Evolutionary conservation across 176 grass and related monocot genomes (phyloP).

Genomic region (Saccharum spontaneum): DNA sequence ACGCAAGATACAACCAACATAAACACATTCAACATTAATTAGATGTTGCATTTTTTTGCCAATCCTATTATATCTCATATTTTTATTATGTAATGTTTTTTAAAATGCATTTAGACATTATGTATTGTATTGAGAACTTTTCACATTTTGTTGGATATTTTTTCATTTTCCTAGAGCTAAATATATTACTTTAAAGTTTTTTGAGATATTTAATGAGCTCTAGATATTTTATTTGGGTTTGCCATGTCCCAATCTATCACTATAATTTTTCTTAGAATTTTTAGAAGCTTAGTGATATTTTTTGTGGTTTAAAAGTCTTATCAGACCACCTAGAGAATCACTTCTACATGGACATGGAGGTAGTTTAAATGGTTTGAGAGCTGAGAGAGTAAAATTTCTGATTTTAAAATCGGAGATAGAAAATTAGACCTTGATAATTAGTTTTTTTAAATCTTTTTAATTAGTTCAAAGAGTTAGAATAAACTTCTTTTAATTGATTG

Average conservation of each 20-base stretch:
- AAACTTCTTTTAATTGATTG: too few species aligned
- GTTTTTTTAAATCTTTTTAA: too few species aligned
- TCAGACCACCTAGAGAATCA: background rate
- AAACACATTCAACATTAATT: background rate
- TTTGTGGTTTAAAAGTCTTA: background rate
- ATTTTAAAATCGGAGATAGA: background rate
- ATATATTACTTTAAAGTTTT: background rate
- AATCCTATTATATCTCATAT: background rate
- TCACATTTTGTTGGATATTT: background rate
- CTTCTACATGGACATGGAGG: background rate
- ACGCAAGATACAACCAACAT: background rate
- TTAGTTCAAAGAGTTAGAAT: too few species aligned
- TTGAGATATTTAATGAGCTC: background rate
- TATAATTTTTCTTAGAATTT: too few species aligned
- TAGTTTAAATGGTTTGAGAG: too few species aligned
- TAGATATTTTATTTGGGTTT: background rate
- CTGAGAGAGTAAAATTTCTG: too few species aligned
- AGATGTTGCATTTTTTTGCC: background rate
- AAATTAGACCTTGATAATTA: too few species aligned
- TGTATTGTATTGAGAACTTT: background rate
- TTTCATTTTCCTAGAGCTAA: background rate
- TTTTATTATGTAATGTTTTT: background rate
- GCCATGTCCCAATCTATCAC: too few species aligned
- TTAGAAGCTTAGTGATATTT: too few species aligned
- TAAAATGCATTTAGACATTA: background rate